Evolutionary conservation across 495 filamentous ascomycete species (phyloP).

Genomic region (Hapsidospora chrysogenum): DNA sequence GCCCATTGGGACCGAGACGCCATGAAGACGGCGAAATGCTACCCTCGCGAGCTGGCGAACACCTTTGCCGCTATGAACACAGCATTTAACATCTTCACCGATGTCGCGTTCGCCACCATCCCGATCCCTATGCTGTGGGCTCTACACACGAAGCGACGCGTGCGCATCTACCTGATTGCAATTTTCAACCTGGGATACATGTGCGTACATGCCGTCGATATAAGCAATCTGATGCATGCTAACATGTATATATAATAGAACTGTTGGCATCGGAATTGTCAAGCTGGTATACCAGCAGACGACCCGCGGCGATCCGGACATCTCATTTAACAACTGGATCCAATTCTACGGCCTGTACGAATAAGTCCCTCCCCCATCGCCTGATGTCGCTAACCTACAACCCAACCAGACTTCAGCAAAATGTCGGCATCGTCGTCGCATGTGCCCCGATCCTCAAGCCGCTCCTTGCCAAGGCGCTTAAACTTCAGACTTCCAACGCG

Average conservation of each 20-base stretch:
- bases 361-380: not conserved
- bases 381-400: not conserved
- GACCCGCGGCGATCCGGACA: too few species aligned
- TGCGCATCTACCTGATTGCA: slow-evolving; percentile 21
- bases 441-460: slow-evolving; percentile 20
- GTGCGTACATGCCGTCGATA: slow-evolving; percentile 9
- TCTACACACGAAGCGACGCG: slow-evolving; percentile 21
- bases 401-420: slow-evolving; percentile 16
- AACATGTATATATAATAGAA: not conserved
- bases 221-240: slow-evolving; percentile 2
- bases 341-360: not conserved
- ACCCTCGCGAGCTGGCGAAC: not conserved
- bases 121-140: slow-evolving; percentile 27
- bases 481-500: too few species aligned
- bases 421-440: slow-evolving; percentile 22
- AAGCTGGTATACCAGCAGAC: not conserved
- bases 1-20: slow-evolving; percentile 15
- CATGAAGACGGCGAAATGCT: not conserved
- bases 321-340: not conserved
- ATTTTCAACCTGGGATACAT: slow-evolving; percentile 28
- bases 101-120: slow-evolving; percentile 25
- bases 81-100: slow-evolving; percentile 29
- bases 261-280: not conserved
- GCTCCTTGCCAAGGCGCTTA: too few species aligned
- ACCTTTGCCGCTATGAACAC: slow-evolving; percentile 14